Conservation (phyloP, 345 rosid species). For the Ceriops tagal region DNA sequence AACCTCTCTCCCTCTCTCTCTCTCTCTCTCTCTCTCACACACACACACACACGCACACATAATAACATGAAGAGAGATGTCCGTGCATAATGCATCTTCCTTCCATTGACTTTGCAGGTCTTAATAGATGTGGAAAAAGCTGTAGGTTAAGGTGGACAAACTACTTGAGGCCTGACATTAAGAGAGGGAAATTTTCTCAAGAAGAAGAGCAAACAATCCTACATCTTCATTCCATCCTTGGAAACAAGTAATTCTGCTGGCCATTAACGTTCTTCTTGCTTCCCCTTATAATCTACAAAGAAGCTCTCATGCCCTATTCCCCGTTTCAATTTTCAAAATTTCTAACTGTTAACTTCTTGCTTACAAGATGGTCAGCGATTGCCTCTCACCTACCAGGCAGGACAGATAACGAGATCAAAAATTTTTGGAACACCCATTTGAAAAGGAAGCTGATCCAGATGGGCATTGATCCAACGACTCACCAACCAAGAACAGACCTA, state of each 20-base stretch:
- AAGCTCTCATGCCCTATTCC: background rate
- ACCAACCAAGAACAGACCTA: slow-evolving; percentile 62
- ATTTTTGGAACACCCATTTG: slow-evolving; percentile 71
- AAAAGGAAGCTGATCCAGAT: slow-evolving; percentile 69
- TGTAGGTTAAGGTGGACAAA: slow-evolving; percentile 84
- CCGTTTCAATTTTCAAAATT: background rate
- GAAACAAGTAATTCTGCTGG: slow-evolving; percentile 52
- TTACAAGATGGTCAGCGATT: slow-evolving; percentile 62
- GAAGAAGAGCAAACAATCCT: slow-evolving; percentile 77
- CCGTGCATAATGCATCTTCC: background rate
- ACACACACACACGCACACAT: too few relatives aligned
- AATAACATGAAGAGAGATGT: background rate
- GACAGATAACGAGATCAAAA: slow-evolving; percentile 67
- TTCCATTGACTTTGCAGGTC: slow-evolving; percentile 36
- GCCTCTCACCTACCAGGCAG: slow-evolving; percentile 59
- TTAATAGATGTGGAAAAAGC: slow-evolving; percentile 82
- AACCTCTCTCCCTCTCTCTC: background rate
- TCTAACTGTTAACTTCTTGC: background rate
- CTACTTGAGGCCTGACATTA: slow-evolving; percentile 73
- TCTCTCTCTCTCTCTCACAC: too few relatives aligned
- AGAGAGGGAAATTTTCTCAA: slow-evolving; percentile 72
- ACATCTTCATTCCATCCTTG: slow-evolving; percentile 72
- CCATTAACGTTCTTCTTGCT: too few relatives aligned
- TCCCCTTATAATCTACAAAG: slow-evolving; percentile 8
- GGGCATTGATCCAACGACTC: slow-evolving; percentile 88